Evolutionary conservation across 371 early-diverging fungal species (phyloP).

Genomic region (Mortierella sp.): DNA sequence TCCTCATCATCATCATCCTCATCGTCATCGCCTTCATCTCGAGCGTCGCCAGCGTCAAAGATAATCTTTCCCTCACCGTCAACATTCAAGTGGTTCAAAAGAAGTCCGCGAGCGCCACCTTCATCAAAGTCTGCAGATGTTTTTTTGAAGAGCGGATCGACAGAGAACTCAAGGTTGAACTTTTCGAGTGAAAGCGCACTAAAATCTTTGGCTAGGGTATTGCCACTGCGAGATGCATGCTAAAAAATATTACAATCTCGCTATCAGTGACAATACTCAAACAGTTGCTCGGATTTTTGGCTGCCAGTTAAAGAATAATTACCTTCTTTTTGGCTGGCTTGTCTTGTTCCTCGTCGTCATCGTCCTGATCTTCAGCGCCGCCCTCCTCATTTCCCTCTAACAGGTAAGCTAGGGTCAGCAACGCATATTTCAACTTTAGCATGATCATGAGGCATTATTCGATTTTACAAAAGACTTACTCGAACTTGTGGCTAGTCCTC

Average conservation of each 20-base stretch:
- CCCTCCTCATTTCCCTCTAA: slow-evolving; percentile 33
- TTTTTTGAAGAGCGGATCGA: slow-evolving; percentile 98
- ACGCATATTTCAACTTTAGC: too few relatives aligned
- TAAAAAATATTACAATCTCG: slow-evolving; percentile 18
- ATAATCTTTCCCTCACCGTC: slow-evolving; percentile 89
- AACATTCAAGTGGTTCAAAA: slow-evolving; percentile 89
- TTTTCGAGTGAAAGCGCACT: slow-evolving; percentile 84
- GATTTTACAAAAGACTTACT: slow-evolving; percentile 56
- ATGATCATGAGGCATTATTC: neutral
- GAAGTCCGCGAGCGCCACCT: slow-evolving; percentile 95
- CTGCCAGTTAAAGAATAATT: neutral
- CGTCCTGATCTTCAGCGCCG: slow-evolving; percentile 66
- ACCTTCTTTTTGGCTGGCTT: slow-evolving; percentile 61
- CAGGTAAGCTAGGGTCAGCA: neutral
- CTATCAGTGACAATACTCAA: neutral
- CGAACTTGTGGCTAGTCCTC: slow-evolving; percentile 83
- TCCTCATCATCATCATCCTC: slow-evolving; percentile 34
- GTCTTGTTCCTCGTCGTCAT: slow-evolving; percentile 59
- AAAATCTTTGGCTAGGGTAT: slow-evolving; percentile 88
- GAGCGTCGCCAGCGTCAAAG: slow-evolving; percentile 93
- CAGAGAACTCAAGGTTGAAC: slow-evolving; percentile 91
- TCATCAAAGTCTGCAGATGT: slow-evolving; percentile 98
- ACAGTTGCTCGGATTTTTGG: neutral
- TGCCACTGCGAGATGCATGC: slow-evolving; percentile 61
- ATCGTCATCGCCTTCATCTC: slow-evolving; percentile 59